phyloP scores from a whole-genome alignment of 768 basidiomycete species.

The Amanita fuliginea region DNA sequence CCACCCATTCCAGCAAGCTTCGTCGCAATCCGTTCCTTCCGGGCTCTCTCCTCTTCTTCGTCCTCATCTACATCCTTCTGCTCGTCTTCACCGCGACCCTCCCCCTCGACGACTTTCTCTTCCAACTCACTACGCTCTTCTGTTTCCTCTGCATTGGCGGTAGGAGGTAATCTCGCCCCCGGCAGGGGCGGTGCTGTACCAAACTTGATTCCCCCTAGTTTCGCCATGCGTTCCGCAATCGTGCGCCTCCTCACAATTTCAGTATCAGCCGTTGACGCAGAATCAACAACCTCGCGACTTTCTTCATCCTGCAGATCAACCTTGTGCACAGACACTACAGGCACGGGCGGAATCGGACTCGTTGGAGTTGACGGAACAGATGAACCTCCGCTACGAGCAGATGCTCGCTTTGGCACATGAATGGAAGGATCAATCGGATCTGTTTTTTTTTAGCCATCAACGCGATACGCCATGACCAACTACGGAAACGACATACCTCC shows the following conservation, averaged over 20 bases:
- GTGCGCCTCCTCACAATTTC: conserved; percentile 50
- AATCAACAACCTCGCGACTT: conserved; percentile 9
- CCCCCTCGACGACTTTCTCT: conserved; percentile 13
- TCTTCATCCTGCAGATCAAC: conserved; percentile 19
- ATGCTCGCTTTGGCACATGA: conserved; percentile 35
- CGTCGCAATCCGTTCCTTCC: conserved; percentile 41
- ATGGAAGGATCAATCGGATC: conserved; percentile 64
- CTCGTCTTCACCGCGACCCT: conserved; percentile 22
- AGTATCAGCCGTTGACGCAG: conserved; percentile 23
- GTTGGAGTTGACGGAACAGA: no score
- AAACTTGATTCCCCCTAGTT: conserved; percentile 76
- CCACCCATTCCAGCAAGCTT: conserved; percentile 47
- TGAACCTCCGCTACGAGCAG: not conserved
- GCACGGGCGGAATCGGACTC: not conserved
- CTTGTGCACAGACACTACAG: conserved; percentile 1
- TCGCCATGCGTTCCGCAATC: conserved; percentile 93
- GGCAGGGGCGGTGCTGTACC: conserved; percentile 51
- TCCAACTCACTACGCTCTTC: conserved; percentile 12
- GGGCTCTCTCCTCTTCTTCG: conserved; percentile 53
- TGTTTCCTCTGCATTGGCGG: conserved; percentile 7
- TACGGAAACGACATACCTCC: conserved; percentile 32
- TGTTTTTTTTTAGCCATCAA: conserved; percentile 13
- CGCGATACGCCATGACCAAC: not conserved
- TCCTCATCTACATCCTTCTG: conserved; percentile 22
- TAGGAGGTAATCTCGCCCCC: conserved; percentile 24